Conservation (phyloP, 2,329 filamentous ascomycete genomes). For the Lachnellula occidentalis region DNA sequence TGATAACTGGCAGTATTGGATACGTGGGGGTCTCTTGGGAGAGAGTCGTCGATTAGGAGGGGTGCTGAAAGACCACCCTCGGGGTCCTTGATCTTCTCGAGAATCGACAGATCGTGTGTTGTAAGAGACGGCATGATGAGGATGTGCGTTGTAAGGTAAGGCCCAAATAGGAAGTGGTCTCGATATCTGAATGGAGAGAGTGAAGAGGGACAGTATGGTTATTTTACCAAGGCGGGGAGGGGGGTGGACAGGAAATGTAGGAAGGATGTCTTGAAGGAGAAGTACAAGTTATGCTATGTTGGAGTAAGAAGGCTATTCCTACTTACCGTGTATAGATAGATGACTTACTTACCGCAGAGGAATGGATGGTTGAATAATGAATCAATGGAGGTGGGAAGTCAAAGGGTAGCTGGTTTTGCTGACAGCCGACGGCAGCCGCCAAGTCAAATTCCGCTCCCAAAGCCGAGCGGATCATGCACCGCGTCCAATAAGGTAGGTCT, state of each 20-base stretch:
- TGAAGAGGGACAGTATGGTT: not conserved
- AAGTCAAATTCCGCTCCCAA: slow-evolving; percentile 3
- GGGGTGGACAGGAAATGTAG: too few species aligned
- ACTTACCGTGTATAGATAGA: too few species aligned
- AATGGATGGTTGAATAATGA: too few species aligned
- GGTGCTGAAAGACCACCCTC: slow-evolving; percentile 53
- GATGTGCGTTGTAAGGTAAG: not conserved
- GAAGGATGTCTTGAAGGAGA: not conserved
- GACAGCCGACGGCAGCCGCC: not conserved
- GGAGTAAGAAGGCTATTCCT: too few species aligned
- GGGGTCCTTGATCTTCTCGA: slow-evolving; percentile 63
- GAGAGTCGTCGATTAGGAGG: slow-evolving; percentile 46
- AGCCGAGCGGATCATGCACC: not conserved
- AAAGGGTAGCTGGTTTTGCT: slow-evolving; percentile 10
- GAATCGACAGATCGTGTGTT: slow-evolving; percentile 53
- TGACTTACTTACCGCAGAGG: not conserved
- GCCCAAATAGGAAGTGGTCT: not conserved
- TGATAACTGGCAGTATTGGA: slow-evolving; percentile 47
- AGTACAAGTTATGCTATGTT: too few species aligned
- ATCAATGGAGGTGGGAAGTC: slow-evolving; percentile 4
- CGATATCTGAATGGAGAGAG: not conserved
- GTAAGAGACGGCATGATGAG: slow-evolving; percentile 48
- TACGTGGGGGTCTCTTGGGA: slow-evolving; percentile 52
- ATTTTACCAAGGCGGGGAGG: too few species aligned
- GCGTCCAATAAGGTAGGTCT: not conserved